Percentiles rank a stretch among this genome's conserved stretches.
Conservation (phyloP, 805 yeast species). For the Barnettozyma pratensis region DNA sequence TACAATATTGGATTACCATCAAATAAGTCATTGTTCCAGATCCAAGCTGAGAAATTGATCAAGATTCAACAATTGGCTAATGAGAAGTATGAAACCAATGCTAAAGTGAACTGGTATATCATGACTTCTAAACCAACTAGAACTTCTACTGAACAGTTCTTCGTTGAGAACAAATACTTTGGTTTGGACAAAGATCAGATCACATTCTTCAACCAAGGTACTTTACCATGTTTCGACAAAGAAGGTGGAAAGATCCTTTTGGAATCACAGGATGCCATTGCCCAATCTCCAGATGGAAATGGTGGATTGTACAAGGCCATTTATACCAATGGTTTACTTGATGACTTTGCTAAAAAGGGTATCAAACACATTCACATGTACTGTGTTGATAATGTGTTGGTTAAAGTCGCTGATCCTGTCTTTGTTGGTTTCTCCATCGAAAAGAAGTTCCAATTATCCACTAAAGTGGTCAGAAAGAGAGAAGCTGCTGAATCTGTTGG, state of each 20-base stretch:
- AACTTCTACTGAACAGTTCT: slow-evolving; percentile 65
- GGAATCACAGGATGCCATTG: slow-evolving; percentile 47
- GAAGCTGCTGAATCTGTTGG: slow-evolving; percentile 89
- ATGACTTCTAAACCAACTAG: slow-evolving; percentile 95
- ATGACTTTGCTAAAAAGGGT: slow-evolving; percentile 62
- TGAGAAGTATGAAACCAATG: slow-evolving; percentile 23
- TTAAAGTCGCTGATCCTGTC: slow-evolving; percentile 88
- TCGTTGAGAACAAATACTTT: slow-evolving; percentile 56
- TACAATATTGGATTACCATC: slow-evolving; percentile 84
- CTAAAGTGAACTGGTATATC: slow-evolving; percentile 72
- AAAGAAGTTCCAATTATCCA: slow-evolving; percentile 68
- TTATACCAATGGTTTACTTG: slow-evolving; percentile 52
- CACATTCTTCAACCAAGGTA: slow-evolving; percentile 88
- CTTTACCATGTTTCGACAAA: slow-evolving; percentile 78
- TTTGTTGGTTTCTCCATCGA: slow-evolving; percentile 75
- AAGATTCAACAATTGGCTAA: slow-evolving; percentile 56
- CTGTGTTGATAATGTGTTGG: slow-evolving; percentile 93
- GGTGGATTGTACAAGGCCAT: slow-evolving; percentile 94
- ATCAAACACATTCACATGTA: slow-evolving; percentile 92
- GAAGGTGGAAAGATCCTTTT: slow-evolving; percentile 69
- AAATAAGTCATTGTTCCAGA: slow-evolving; percentile 76
- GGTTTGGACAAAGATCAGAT: slow-evolving; percentile 62
- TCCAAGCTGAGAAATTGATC: slow-evolving; percentile 83
- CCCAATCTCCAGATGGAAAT: slow-evolving; percentile 95
- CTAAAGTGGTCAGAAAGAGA: slow-evolving; percentile 92